These are phyloP conservation scores for Solanum aculeatissimum DNA, from an alignment of 305 asterid genomes.

Conservation along the genomic window DNA sequence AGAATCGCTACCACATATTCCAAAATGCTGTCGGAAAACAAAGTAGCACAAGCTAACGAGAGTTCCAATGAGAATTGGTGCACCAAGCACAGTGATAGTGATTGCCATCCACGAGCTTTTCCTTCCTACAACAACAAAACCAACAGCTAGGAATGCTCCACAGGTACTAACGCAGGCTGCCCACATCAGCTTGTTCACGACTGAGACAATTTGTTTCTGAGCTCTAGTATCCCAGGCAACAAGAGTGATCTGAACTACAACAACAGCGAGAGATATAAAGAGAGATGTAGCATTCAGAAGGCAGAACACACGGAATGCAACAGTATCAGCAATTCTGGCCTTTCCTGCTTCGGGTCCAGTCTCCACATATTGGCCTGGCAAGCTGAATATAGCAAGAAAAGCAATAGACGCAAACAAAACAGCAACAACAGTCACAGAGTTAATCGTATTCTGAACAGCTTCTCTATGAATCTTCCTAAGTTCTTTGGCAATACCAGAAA, in stretches of 20 bases:
- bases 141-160: slow-evolving; percentile 78
- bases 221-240: slow-evolving; percentile 94
- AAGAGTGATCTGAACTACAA: slow-evolving; percentile 84
- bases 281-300: slow-evolving; percentile 75
- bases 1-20: slow-evolving; percentile 61
- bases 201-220: slow-evolving; percentile 74
- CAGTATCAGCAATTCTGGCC: slow-evolving; percentile 34
- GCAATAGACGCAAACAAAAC: slow-evolving; percentile 97
- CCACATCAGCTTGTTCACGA: slow-evolving; percentile 98
- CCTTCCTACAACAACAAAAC: slow-evolving; percentile 80
- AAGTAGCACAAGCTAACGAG: slow-evolving; percentile 73
- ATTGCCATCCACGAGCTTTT: slow-evolving; percentile 78
- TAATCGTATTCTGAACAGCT: slow-evolving; percentile 88
- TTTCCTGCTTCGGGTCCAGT: slow-evolving; percentile 52
- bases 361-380: slow-evolving; percentile 61
- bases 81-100: slow-evolving; percentile 65
- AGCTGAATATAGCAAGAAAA: slow-evolving; percentile 77
- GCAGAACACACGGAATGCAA: slow-evolving; percentile 78
- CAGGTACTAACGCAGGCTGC: slow-evolving; percentile 90
- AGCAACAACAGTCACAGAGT: slow-evolving; percentile 86
- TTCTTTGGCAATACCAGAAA: slow-evolving; percentile 93
- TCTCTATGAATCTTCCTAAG: slow-evolving; percentile 87
- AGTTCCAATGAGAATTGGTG: slow-evolving; percentile 77
- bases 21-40: slow-evolving; percentile 84
- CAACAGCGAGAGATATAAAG: slow-evolving; percentile 87